phyloP scores from a whole-genome alignment of 495 filamentous ascomycete species.

The Amorphotheca resinae region DNA sequence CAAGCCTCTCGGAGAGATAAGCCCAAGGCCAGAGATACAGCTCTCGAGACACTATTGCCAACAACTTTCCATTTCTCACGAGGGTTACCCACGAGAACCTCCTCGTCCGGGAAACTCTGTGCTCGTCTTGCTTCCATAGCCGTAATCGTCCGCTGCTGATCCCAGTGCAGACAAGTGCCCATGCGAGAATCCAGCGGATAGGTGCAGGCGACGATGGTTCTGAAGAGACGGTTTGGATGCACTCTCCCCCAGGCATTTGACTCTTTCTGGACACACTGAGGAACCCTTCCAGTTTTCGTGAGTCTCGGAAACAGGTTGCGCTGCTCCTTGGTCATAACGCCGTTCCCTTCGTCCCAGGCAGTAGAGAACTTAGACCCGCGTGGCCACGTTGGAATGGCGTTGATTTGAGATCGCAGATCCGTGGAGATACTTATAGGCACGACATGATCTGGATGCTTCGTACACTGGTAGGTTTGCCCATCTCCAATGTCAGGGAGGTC shows the following conservation, averaged over 20 bases:
- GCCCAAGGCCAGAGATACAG: constrained; percentile 48
- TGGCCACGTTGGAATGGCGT: constrained; percentile 31
- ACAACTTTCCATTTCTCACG: constrained; percentile 45
- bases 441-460: constrained; percentile 53
- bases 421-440: constrained; percentile 23
- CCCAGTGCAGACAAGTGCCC: constrained; percentile 45
- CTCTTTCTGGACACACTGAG: constrained; percentile 5
- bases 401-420: constrained; percentile 23
- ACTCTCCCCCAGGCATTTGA: constrained; percentile 40
- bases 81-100: constrained; percentile 46
- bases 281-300: not conserved
- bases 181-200: constrained; percentile 32
- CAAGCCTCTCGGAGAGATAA: constrained; percentile 47
- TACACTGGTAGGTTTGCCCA: constrained; percentile 37
- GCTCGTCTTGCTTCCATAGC: constrained; percentile 51
- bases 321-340: constrained; percentile 28
- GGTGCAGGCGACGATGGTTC: constrained; percentile 41
- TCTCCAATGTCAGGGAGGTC: constrained; percentile 50
- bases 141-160: constrained; percentile 40
- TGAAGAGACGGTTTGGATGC: constrained; percentile 34
- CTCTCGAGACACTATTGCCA: constrained; percentile 60
- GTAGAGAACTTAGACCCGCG: constrained; percentile 34
- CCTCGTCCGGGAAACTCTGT: constrained; percentile 55
- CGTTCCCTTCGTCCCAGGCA: constrained; percentile 26
- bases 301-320: constrained; percentile 22